Percentiles rank a stretch among this genome's conserved stretches.
These are phyloP conservation scores for Tetrapisispora fleetii DNA, from an alignment of 805 yeast species.

Conservation along the genomic window DNA sequence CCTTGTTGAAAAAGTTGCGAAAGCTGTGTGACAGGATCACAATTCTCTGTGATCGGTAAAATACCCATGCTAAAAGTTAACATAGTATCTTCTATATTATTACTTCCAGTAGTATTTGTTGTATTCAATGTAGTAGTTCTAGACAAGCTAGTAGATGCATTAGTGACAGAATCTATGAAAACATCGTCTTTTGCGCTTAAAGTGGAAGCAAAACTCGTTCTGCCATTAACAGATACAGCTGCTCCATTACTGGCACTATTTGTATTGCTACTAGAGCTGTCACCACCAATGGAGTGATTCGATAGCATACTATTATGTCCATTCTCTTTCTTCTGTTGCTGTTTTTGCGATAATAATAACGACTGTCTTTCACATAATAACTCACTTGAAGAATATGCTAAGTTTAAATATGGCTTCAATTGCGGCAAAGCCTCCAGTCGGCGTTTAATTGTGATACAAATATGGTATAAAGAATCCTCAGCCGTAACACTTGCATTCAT, in stretches of 20 bases:
- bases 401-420: slow-evolving; percentile 53
- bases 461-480: slow-evolving; percentile 59
- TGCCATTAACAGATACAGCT: slow-evolving; percentile 10
- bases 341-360: slow-evolving; percentile 33
- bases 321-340: slow-evolving; percentile 21
- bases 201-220: slow-evolving; percentile 30
- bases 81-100: slow-evolving; percentile 26
- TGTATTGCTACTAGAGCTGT: slow-evolving; percentile 11
- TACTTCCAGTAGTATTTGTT: slow-evolving; percentile 5
- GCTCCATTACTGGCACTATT: slow-evolving; percentile 5
- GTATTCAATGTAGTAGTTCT: slow-evolving; percentile 7
- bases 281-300: slow-evolving; percentile 8
- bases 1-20: slow-evolving; percentile 89
- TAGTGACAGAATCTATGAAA: slow-evolving; percentile 20
- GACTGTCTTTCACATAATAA: slow-evolving; percentile 67
- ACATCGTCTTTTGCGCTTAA: slow-evolving; percentile 29
- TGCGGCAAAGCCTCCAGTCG: slow-evolving; percentile 53
- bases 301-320: slow-evolving; percentile 16
- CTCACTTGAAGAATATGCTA: slow-evolving; percentile 60
- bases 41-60: slow-evolving; percentile 58
- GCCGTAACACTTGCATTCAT: slow-evolving; percentile 58
- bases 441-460: slow-evolving; percentile 47
- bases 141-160: slow-evolving; percentile 17
- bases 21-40: slow-evolving; percentile 88
- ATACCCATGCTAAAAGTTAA: slow-evolving; percentile 69